Evolutionary conservation across 345 rosid species (phyloP).

Genomic region (Stellera chamaejasme): DNA sequence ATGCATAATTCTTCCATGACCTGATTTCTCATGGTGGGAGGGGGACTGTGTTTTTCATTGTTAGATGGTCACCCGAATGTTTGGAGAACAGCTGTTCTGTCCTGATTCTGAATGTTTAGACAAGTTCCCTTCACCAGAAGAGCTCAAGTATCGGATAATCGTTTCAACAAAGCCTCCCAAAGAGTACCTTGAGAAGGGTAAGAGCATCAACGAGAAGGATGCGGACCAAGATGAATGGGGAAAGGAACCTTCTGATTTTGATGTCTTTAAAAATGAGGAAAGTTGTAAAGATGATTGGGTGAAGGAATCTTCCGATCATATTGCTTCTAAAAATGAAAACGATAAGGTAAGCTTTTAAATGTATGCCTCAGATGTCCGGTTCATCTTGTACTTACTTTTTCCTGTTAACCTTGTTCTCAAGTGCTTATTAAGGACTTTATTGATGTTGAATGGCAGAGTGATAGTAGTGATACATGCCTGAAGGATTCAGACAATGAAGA

Average conservation of each 20-base stretch:
- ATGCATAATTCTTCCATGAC: too few species aligned
- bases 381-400: too few species aligned
- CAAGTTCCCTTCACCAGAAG: conserved; percentile 68
- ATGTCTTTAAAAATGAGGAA: conserved; percentile 24
- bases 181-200: conserved; percentile 19
- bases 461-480: conserved; percentile 30
- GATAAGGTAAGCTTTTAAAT: conserved; percentile 17
- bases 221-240: conserved; percentile 45
- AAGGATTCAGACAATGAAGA: conserved; percentile 18
- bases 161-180: conserved; percentile 69
- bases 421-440: background rate
- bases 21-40: background rate
- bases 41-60: background rate
- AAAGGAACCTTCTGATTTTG: conserved; percentile 20
- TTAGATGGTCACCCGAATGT: conserved; percentile 52
- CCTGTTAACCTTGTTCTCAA: background rate
- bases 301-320: too few species aligned
- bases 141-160: conserved; percentile 42
- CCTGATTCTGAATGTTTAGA: conserved; percentile 37
- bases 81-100: conserved; percentile 44
- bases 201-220: conserved; percentile 23
- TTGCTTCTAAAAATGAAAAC: too few species aligned
- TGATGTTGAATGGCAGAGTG: conserved; percentile 26
- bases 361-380: background rate
- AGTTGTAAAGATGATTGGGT: too few species aligned